Evolutionary conservation across 768 basidiomycete species (phyloP).

Genomic region (Clitopilus hobsonii): DNA sequence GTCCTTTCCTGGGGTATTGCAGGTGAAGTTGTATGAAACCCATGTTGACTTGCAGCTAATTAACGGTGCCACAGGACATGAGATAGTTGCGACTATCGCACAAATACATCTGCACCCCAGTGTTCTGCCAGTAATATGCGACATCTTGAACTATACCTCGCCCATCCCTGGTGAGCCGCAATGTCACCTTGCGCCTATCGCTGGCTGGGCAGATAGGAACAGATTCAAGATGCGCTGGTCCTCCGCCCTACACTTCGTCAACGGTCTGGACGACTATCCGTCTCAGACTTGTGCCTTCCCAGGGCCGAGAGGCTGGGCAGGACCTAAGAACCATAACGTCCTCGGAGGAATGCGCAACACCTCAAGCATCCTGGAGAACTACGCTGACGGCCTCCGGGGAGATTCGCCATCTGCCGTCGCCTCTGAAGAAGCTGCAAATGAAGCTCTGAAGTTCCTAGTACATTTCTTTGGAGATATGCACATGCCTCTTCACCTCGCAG

Average conservation of each 20-base stretch:
- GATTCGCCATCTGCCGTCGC: not conserved
- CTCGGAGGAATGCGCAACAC: conserved; percentile 77
- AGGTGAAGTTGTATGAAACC: not conserved
- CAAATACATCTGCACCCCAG: conserved; percentile 83
- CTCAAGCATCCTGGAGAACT: conserved; percentile 55
- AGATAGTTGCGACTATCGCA: conserved; percentile 91
- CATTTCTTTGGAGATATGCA: conserved; percentile 95
- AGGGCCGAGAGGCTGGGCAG: conserved; percentile 71
- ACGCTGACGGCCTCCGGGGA: conserved; percentile 23
- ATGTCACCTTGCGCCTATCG: conserved; percentile 80
- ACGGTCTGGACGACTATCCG: conserved; percentile 74
- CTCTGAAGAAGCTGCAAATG: conserved; percentile 45
- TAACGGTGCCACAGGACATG: conserved; percentile 55
- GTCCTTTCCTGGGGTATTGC: not conserved
- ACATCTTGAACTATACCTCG: conserved; percentile 56
- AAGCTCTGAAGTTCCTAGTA: conserved; percentile 87
- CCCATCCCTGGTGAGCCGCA: conserved; percentile 30
- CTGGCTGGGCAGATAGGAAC: conserved; percentile 84
- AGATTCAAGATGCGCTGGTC: conserved; percentile 68
- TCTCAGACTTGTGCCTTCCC: conserved; percentile 72
- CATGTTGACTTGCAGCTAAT: not conserved
- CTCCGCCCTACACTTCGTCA: conserved; percentile 70
- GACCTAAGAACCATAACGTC: conserved; percentile 52
- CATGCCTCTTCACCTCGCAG: conserved; percentile 88
- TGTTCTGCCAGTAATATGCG: conserved; percentile 61